A percentile compares a stretch with the other conserved stretches of the same genome.
Conservation (phyloP, 148 eudicot species). For the Pouteria glomerata region DNA sequence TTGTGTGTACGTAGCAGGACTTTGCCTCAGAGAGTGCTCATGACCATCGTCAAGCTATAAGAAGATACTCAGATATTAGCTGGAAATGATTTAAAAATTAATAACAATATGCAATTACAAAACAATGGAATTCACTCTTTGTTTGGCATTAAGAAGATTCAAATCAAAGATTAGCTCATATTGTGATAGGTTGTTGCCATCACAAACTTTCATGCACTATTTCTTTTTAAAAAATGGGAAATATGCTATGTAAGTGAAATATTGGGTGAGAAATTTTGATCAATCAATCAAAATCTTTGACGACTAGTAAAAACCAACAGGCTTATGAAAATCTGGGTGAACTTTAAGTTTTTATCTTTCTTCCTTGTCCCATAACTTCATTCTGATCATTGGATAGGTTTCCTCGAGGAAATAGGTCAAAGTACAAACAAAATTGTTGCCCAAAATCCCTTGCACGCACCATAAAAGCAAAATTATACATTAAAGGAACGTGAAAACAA, state of each 20-base stretch:
- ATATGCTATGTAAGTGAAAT: not conserved
- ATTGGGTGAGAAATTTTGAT: not conserved
- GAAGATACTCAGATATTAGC: slow-evolving; percentile 1
- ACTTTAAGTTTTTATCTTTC: not conserved
- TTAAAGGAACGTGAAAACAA: not conserved
- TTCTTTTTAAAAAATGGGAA: not conserved
- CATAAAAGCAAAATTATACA: not conserved
- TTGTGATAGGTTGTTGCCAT: not conserved
- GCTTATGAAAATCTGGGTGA: not conserved
- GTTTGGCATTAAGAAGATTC: not conserved
- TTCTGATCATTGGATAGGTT: not conserved
- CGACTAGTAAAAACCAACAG: not conserved
- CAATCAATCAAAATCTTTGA: not conserved
- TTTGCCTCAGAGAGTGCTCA: slow-evolving; percentile 52
- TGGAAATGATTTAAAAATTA: not conserved
- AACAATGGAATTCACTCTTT: not conserved
- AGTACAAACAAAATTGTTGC: not conserved
- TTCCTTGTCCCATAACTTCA: slow-evolving; percentile 1
- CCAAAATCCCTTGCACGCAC: slow-evolving; percentile 1
- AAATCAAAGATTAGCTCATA: not conserved
- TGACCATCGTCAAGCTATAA: slow-evolving; percentile 60
- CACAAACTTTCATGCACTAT: not conserved
- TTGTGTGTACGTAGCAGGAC: slow-evolving; percentile 58
- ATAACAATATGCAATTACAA: not conserved
- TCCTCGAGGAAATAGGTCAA: not conserved